Percentiles rank a stretch among this genome's conserved stretches.
Evolutionary conservation across 2,329 filamentous ascomycete genomes (phyloP).

Genomic region (Septoria petroselini): DNA sequence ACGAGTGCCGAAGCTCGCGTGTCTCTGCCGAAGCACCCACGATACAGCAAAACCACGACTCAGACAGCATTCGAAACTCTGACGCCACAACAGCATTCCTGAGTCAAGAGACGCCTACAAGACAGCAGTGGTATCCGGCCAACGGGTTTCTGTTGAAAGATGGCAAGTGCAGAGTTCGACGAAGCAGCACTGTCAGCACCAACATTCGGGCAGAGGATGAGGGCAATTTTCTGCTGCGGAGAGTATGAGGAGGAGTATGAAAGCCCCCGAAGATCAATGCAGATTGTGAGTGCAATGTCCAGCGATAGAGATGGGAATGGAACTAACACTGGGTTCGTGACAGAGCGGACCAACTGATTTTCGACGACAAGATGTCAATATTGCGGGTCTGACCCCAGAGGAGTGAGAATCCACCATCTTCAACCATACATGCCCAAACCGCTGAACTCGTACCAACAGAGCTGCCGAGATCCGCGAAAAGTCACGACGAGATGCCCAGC

Average conservation of each 20-base stretch:
- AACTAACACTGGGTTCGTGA: conserved; percentile 1
- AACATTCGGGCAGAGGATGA: conserved; percentile 24
- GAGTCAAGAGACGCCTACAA: conserved; percentile 8
- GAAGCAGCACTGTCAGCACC: conserved; percentile 2
- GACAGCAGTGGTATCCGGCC: background rate
- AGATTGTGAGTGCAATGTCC: conserved; percentile 26
- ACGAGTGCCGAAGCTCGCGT: conserved; percentile 15
- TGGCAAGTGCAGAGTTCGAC: conserved; percentile 5
- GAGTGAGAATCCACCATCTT: conserved; percentile 27
- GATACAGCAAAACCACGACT: conserved; percentile 12
- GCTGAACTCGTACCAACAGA: background rate
- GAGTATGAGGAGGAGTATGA: conserved; percentile 28
- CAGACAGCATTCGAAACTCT: conserved; percentile 15
- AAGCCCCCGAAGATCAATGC: conserved; percentile 21
- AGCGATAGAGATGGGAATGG: background rate
- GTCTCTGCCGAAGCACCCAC: conserved; percentile 7
- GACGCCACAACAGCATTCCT: conserved; percentile 2
- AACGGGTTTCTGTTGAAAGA: background rate
- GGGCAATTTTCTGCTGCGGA: conserved; percentile 28
- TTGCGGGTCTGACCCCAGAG: conserved; percentile 33
- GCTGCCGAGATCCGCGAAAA: conserved; percentile 33
- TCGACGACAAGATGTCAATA: conserved; percentile 35
- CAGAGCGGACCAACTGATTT: conserved; percentile 37
- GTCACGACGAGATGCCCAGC: conserved; percentile 31
- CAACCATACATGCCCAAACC: background rate